A percentile compares a stretch with the other conserved stretches of the same genome.
Evolutionary conservation across 2,329 filamentous ascomycete genomes (phyloP).

Genomic region (Capronia epimyces): DNA sequence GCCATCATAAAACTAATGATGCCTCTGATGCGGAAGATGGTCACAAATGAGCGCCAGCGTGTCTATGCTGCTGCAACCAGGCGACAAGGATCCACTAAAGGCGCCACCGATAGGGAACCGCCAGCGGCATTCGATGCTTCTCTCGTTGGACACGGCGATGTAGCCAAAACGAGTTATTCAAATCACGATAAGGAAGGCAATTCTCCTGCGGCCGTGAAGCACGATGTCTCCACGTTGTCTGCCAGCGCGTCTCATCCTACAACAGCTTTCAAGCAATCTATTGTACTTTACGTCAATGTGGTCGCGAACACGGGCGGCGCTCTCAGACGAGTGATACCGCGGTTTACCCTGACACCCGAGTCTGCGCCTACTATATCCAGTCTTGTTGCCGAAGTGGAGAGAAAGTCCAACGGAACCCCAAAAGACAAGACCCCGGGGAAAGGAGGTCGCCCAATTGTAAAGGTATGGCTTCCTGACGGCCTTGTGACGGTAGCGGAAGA

Average conservation of each 20-base stretch:
- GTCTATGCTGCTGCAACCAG: constrained; percentile 54
- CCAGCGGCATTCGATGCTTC: constrained; percentile 2
- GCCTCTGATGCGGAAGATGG: constrained; percentile 53
- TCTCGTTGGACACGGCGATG: background rate
- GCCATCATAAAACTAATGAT: constrained; percentile 55
- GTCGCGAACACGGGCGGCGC: constrained; percentile 23
- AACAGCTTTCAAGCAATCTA: constrained; percentile 20
- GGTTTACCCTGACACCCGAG: constrained; percentile 23
- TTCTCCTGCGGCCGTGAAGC: background rate
- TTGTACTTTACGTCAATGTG: constrained; percentile 26
- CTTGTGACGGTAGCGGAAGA: constrained; percentile 37
- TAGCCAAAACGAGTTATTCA: background rate
- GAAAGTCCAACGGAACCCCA: constrained; percentile 15
- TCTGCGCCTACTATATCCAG: constrained; percentile 18
- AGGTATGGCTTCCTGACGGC: constrained; percentile 41
- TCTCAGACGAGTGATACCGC: constrained; percentile 23
- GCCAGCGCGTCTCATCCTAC: constrained; percentile 3
- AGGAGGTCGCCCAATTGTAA: constrained; percentile 28
- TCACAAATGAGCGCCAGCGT: constrained; percentile 55
- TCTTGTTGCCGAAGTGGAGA: constrained; percentile 21
- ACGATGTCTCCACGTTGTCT: background rate
- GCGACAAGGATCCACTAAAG: constrained; percentile 38
- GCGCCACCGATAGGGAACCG: constrained; percentile 7
- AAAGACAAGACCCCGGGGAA: background rate
- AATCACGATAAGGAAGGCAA: constrained; percentile 2